Conservation (phyloP, 2,329 filamentous ascomycete species). For the Penicillium sp. region DNA sequence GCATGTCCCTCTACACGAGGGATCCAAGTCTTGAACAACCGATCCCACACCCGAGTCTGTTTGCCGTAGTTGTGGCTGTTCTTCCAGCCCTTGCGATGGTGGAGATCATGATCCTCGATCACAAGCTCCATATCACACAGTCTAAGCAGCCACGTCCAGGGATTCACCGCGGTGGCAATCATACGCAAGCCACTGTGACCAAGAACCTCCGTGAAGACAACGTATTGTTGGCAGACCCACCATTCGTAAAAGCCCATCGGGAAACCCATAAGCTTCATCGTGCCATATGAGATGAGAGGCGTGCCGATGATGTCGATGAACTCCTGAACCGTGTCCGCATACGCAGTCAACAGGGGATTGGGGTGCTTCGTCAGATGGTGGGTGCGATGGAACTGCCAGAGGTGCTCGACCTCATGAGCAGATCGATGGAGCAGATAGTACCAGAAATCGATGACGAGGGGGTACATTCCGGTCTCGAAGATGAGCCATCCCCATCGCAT, state of each 20-base stretch:
- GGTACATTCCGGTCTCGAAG: constrained; percentile 24
- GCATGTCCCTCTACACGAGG: constrained; percentile 25
- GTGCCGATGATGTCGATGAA: constrained; percentile 29
- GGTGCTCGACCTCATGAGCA: constrained; percentile 24
- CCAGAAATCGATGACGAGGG: constrained; percentile 31
- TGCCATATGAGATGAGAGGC: constrained; percentile 24
- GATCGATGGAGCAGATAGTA: constrained; percentile 22
- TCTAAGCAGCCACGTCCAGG: constrained; percentile 20
- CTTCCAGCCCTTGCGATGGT: constrained; percentile 31
- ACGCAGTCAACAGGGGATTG: constrained; percentile 26
- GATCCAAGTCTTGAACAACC: constrained; percentile 27
- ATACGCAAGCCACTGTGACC: constrained; percentile 27
- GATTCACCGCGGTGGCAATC: constrained; percentile 24
- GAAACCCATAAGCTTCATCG: constrained; percentile 23
- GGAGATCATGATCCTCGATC: constrained; percentile 29
- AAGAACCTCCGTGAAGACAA: constrained; percentile 27
- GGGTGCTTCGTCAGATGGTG: constrained; percentile 31
- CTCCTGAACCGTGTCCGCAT: constrained; percentile 27
- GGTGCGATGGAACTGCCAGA: constrained; percentile 30
- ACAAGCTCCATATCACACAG: constrained; percentile 26
- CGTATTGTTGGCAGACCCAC: constrained; percentile 30
- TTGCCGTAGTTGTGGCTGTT: constrained; percentile 24
- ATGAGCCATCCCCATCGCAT: constrained; percentile 26
- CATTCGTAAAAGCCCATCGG: constrained; percentile 31
- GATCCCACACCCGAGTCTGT: constrained; percentile 30